A percentile compares a stretch with the other conserved stretches of the same genome.
These are phyloP conservation scores for Mrakiaceae sp. DNA, from an alignment of 1,284 basidiomycete species.

Conservation along the genomic window DNA sequence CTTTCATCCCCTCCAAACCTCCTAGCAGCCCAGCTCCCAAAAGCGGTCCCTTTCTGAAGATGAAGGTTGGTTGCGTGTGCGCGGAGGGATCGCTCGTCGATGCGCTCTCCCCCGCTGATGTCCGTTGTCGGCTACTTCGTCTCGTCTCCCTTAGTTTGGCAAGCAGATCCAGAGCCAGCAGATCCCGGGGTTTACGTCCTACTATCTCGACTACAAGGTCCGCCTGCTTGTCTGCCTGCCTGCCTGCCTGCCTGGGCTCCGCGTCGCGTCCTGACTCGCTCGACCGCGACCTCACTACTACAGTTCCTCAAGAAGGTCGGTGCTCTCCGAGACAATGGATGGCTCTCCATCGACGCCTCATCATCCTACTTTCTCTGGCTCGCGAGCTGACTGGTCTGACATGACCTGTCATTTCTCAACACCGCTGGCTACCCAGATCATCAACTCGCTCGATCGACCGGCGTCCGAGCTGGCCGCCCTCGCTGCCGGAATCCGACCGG, in stretches of 20 bases:
- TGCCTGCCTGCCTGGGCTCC: too few species aligned
- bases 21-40: too few species aligned
- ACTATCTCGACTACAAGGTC: conserved; percentile 80
- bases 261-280: too few species aligned
- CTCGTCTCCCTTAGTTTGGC: conserved; percentile 62
- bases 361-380: neutral
- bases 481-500: conserved; percentile 69
- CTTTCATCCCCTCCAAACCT: too few species aligned
- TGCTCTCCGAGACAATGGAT: neutral
- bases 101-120: neutral
- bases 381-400: neutral
- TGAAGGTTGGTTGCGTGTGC: too few species aligned
- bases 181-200: conserved; percentile 90
- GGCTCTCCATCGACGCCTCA: neutral
- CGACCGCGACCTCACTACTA: too few species aligned
- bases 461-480: conserved; percentile 79
- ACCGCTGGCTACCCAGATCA: conserved; percentile 46
- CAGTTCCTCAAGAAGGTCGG: conserved; percentile 66
- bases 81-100: neutral
- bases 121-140: too few species aligned
- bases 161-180: conserved; percentile 96
- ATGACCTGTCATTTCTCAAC: neutral
- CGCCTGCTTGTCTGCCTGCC: too few species aligned
- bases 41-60: too few species aligned
- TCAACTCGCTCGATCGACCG: conserved; percentile 86